Conservation (phyloP, 129 eudicot species). For the Deinandra increscens region DNA sequence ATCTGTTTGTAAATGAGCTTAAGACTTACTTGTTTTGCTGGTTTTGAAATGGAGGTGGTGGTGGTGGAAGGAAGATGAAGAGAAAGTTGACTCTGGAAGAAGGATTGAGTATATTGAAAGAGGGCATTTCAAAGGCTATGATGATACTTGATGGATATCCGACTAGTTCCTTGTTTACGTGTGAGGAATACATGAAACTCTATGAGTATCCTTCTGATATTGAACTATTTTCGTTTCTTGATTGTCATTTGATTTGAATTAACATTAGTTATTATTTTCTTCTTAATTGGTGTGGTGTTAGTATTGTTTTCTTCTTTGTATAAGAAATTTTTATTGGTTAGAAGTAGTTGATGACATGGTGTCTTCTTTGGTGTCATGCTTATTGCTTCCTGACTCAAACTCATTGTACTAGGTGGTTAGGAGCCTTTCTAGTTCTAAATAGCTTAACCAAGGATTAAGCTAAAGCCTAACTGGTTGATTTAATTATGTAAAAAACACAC, state of each 20-base stretch:
- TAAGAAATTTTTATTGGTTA: neutral
- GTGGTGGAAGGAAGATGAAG: constrained; percentile 29
- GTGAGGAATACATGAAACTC: constrained; percentile 47
- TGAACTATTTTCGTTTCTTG: neutral
- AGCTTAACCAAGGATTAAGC: neutral
- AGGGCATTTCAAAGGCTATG: constrained; percentile 41
- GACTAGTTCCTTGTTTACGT: constrained; percentile 27
- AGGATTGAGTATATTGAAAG: constrained; percentile 39
- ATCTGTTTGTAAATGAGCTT: constrained; percentile 18
- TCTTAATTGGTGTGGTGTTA: neutral
- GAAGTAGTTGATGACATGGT: neutral
- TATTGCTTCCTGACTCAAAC: neutral
- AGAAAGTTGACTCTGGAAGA: constrained; percentile 32
- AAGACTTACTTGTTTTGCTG: neutral
- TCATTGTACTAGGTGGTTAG: neutral
- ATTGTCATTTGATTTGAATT: neutral
- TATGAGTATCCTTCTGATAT: constrained; percentile 55
- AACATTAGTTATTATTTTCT: neutral
- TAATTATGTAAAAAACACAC: neutral
- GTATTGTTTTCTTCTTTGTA: neutral
- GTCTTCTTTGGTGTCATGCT: neutral
- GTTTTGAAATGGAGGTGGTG: neutral
- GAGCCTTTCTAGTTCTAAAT: neutral
- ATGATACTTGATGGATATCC: constrained; percentile 53
- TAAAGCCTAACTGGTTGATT: neutral